Evolutionary conservation across 352 stramenopile genomes (phyloP).

Genomic region (Aphanomyces invadans): DNA sequence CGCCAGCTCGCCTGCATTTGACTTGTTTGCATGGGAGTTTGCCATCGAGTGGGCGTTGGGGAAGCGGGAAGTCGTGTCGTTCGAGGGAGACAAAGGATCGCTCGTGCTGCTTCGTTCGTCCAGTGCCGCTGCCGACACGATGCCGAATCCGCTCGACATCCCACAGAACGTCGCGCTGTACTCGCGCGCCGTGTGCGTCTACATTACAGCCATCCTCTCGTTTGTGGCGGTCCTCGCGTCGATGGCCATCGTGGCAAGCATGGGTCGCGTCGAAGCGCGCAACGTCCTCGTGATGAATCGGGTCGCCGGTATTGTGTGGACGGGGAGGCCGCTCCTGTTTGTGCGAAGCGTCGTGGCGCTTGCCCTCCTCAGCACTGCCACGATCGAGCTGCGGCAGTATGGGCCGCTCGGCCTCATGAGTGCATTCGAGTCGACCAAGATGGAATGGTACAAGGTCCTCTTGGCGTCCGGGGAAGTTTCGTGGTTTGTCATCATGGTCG

Average conservation of each 20-base stretch:
- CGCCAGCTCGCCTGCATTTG: not conserved
- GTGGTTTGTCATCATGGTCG: slow-evolving; percentile 11
- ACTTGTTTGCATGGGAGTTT: not conserved
- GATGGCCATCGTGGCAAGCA: not conserved
- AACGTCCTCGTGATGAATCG: slow-evolving; percentile 13
- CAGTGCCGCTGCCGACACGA: not conserved
- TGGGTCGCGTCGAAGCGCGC: not conserved
- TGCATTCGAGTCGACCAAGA: not conserved
- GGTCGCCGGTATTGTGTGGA: slow-evolving; percentile 8
- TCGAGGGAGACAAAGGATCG: not conserved
- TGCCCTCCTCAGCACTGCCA: slow-evolving; percentile 6
- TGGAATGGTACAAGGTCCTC: slow-evolving; percentile 5
- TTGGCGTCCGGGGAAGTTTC: not conserved
- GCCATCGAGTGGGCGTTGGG: slow-evolving; percentile 9
- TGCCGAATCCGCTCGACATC: slow-evolving; percentile 1
- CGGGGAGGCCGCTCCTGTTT: slow-evolving; percentile 2
- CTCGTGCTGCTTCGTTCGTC: not conserved
- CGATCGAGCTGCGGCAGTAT: not conserved
- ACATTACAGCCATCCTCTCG: slow-evolving; percentile 3
- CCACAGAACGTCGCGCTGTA: not conserved
- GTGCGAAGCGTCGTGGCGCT: not conserved
- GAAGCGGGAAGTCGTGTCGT: slow-evolving; percentile 5
- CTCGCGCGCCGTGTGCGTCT: not conserved
- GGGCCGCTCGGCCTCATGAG: not conserved
- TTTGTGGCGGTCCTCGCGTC: not conserved